Percentiles rank a stretch among this genome's conserved stretches.
Evolutionary conservation across 345 rosid genomes (phyloP).

Genomic region (Rhizophora apiculata): DNA sequence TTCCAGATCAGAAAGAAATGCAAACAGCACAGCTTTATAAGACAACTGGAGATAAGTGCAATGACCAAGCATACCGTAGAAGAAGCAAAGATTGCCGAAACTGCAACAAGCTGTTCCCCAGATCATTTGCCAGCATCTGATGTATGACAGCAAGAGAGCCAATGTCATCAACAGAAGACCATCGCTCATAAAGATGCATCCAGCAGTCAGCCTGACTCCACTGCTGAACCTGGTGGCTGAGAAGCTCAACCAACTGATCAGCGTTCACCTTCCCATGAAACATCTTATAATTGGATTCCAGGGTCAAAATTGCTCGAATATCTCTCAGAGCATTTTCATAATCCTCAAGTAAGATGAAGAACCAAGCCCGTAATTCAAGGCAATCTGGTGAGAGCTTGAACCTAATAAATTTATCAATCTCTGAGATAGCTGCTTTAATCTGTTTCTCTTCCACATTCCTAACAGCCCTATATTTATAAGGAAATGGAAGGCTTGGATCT

Average conservation of each 20-base stretch:
- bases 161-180: conserved; percentile 94
- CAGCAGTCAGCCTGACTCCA: conserved; percentile 77
- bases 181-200: conserved; percentile 79
- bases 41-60: conserved; percentile 5
- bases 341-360: conserved; percentile 65
- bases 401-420: conserved; percentile 57
- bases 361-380: conserved; percentile 87
- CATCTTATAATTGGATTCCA: conserved; percentile 68
- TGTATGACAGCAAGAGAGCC: conserved; percentile 84
- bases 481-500: conserved; percentile 77
- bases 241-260: conserved; percentile 53
- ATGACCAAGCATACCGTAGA: conserved; percentile 51
- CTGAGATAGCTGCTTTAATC: conserved; percentile 57
- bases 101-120: conserved; percentile 63
- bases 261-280: conserved; percentile 56
- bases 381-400: conserved; percentile 74
- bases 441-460: conserved; percentile 54
- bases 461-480: conserved; percentile 80
- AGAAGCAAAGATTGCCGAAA: conserved; percentile 93
- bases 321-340: conserved; percentile 70
- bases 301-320: conserved; percentile 57
- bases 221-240: conserved; percentile 39
- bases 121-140: conserved; percentile 81
- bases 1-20: conserved; percentile 3
- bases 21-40: conserved; percentile 8